These are phyloP conservation scores for Linum lewisii DNA, from an alignment of 345 rosid genomes.

Conservation along the genomic window DNA sequence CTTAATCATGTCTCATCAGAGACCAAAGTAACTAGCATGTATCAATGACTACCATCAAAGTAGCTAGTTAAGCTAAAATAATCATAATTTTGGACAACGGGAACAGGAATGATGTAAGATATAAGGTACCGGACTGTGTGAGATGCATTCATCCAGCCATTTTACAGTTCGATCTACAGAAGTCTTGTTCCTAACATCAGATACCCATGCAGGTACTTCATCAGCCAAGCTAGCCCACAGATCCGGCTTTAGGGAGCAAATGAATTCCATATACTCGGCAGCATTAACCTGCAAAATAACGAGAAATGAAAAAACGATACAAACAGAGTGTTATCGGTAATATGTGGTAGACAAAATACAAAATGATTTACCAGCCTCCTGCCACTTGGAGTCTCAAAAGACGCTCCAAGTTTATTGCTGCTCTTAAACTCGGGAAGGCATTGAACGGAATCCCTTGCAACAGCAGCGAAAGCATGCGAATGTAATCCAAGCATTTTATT, in stretches of 20 bases:
- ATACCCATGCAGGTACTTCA: slow-evolving; percentile 69
- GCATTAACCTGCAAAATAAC: slow-evolving; percentile 46
- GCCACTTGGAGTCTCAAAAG: slow-evolving; percentile 67
- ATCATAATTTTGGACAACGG: background rate
- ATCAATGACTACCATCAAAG: background rate
- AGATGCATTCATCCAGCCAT: slow-evolving; percentile 74
- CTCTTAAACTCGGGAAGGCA: slow-evolving; percentile 46
- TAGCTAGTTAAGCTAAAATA: no score
- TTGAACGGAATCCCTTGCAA: slow-evolving; percentile 57
- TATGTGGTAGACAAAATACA: background rate
- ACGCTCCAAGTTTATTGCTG: slow-evolving; percentile 51
- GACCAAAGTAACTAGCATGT: background rate
- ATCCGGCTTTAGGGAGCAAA: slow-evolving; percentile 53
- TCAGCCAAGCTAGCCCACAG: slow-evolving; percentile 64
- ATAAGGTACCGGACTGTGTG: slow-evolving; percentile 32
- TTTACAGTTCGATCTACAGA: slow-evolving; percentile 61
- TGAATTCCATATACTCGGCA: slow-evolving; percentile 45
- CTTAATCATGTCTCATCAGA: no score
- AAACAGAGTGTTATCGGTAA: background rate
- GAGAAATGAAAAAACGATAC: background rate
- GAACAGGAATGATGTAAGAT: slow-evolving; percentile 1
- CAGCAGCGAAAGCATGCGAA: slow-evolving; percentile 38
- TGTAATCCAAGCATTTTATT: slow-evolving; percentile 46
- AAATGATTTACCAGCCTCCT: slow-evolving; percentile 38
- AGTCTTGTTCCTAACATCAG: slow-evolving; percentile 44